Evolutionary conservation across 176 grass and related monocot genomes (phyloP), one percentile per base, ranked within the genome.

Genomic region (Carex scoparia): DNA sequence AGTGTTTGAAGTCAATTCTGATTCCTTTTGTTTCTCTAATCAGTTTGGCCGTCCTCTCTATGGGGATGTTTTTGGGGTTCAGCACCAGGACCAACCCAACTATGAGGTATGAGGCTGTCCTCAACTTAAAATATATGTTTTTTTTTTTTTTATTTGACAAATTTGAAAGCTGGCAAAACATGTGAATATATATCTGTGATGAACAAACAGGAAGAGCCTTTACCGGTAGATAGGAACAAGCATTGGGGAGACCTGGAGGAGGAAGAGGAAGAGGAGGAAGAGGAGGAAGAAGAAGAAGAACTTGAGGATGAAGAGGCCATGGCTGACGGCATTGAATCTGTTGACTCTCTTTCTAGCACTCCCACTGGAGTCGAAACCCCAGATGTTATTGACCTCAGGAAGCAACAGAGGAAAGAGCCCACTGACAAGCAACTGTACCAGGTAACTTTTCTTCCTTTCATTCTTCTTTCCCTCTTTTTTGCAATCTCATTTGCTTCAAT

Each of bases 171-270:
- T 89, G 14, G 23, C n/a, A 57, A 81, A 13, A 77, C 56, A 72
- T n/a, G 18, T 91, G 27, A 62, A 73, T 15, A 66, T 42, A 80
- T 42, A 80, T 69, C 10, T 69, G 61, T 79, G 61, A 35, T 58
- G 14, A 48, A 58, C 16, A 75, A 65, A 57, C 56, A 98, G 95
- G 95, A 98, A 64, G 95, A 98, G 27, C 74, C 74, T 79, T 18
- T 79, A 49, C 95, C 95, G 40, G 88, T 91, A 82, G 95, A 98
- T 74, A 91, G 91, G 44, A 95, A 89, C 85, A 95, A 95, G 63
- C 95, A 98, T 72, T 98, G 95, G 93, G 95, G 93, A 89, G 95
- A 98, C 81, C 85, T 98, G 85, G 95, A 94, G 60, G 92, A 94
- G 64, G 92, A 94, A 58, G 92, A 94, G 61, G 91, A 94, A 58